Evolutionary conservation across 257 asterid species (phyloP).

Genomic region (Solanum piurae): DNA sequence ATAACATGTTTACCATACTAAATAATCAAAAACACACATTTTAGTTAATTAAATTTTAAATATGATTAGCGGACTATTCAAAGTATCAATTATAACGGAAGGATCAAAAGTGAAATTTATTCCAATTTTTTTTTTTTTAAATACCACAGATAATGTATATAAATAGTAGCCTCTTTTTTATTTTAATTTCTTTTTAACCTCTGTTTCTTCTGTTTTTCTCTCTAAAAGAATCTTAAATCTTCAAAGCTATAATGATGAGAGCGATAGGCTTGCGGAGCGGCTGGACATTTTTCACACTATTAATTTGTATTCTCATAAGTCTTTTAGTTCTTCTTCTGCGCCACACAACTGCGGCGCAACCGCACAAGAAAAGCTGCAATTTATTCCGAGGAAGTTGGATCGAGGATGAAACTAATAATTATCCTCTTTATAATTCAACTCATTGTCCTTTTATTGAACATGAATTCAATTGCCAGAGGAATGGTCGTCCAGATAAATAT

Average conservation of each 20-base stretch:
- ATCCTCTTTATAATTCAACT: constrained; percentile 42
- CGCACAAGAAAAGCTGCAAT: constrained; percentile 17
- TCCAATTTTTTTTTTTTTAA: too few species aligned
- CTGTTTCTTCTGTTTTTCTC: background rate
- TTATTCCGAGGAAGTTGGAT: constrained; percentile 64
- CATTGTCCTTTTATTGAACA: constrained; percentile 69
- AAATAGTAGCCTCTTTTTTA: too few species aligned
- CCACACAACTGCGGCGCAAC: background rate
- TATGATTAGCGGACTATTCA: too few species aligned
- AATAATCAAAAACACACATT: too few species aligned
- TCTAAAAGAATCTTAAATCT: background rate
- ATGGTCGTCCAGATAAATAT: constrained; percentile 60
- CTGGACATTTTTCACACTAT: background rate
- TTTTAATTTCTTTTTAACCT: background rate
- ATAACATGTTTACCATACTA: too few species aligned
- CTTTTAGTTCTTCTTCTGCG: background rate
- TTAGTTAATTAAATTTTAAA: too few species aligned
- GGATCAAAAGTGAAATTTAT: too few species aligned
- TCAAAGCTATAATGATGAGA: background rate
- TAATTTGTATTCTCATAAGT: background rate
- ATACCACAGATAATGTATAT: background rate
- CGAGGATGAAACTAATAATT: constrained; percentile 5
- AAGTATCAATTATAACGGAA: too few species aligned
- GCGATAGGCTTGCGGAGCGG: background rate
- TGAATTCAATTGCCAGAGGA: constrained; percentile 58